phyloP scores from a whole-genome alignment of 805 yeast genomes.

The Dipodascopsis uninucleata region DNA sequence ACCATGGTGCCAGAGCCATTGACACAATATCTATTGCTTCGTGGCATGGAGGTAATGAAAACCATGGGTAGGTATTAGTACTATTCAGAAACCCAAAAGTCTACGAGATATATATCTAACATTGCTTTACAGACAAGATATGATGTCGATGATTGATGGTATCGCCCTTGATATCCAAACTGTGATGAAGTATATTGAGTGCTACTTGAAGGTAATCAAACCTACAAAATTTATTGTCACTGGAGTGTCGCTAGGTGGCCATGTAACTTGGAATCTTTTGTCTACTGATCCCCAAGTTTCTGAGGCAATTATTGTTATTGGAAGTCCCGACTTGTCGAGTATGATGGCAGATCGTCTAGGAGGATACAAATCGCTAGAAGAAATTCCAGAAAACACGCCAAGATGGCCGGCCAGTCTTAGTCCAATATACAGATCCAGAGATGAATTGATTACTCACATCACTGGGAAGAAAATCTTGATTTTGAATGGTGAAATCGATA shows the following conservation, averaged over 20 bases:
- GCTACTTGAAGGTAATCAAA: constrained; percentile 35
- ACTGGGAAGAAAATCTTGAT: constrained; percentile 31
- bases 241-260: constrained; percentile 59
- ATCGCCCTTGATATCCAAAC: constrained; percentile 45
- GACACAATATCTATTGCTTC: constrained; percentile 35
- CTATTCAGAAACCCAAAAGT: too few relatives aligned
- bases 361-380: constrained; percentile 9
- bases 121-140: constrained; percentile 37
- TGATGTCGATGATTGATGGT: constrained; percentile 46
- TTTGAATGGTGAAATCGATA: constrained; percentile 38
- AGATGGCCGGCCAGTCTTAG: constrained; percentile 28
- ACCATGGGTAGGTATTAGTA: constrained; percentile 42
- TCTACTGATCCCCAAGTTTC: constrained; percentile 41
- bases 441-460: constrained; percentile 16
- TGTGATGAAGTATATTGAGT: constrained; percentile 46
- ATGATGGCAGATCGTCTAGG: constrained; percentile 45
- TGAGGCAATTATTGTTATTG: constrained; percentile 50
- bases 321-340: constrained; percentile 46
- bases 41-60: constrained; percentile 48
- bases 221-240: constrained; percentile 39
- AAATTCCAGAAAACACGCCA: constrained; percentile 17
- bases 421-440: constrained; percentile 16
- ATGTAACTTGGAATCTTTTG: constrained; percentile 49
- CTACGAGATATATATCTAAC: too few relatives aligned
- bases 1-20: constrained; percentile 51